phyloP scores from a whole-genome alignment of 2,329 filamentous ascomycete genomes.

The Myriosclerotinia curreyana region DNA sequence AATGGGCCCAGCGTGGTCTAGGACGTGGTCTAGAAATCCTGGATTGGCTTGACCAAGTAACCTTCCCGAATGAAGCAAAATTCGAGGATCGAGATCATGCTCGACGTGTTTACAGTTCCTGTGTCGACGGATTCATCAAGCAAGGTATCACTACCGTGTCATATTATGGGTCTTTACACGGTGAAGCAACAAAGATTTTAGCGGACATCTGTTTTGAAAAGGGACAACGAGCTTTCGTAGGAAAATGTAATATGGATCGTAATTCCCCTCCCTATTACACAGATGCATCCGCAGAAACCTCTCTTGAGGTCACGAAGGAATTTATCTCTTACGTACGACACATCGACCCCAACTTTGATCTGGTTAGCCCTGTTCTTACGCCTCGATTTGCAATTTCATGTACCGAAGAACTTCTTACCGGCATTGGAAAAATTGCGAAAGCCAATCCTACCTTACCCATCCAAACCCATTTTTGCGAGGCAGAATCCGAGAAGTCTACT shows the following conservation, averaged over 20 bases:
- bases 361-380: slow-evolving; percentile 52
- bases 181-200: slow-evolving; percentile 79
- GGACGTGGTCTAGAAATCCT: slow-evolving; percentile 40
- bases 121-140: slow-evolving; percentile 72
- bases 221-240: slow-evolving; percentile 85
- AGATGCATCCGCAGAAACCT: slow-evolving; percentile 45
- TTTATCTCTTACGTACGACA: slow-evolving; percentile 41
- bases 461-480: slow-evolving; percentile 68
- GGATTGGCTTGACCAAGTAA: slow-evolving; percentile 63
- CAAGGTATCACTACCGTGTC: slow-evolving; percentile 87
- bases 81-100: slow-evolving; percentile 62
- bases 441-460: slow-evolving; percentile 52
- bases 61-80: slow-evolving; percentile 65
- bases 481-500: slow-evolving; percentile 55
- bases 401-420: slow-evolving; percentile 50
- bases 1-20: slow-evolving; percentile 47
- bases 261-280: slow-evolving; percentile 55
- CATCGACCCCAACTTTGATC: slow-evolving; percentile 45
- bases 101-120: slow-evolving; percentile 67
- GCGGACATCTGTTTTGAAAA: slow-evolving; percentile 72
- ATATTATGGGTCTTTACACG: slow-evolving; percentile 86
- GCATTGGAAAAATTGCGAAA: slow-evolving; percentile 53
- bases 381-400: slow-evolving; percentile 45
- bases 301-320: slow-evolving; percentile 24
- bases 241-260: slow-evolving; percentile 71